Conservation (phyloP, 345 rosid genomes). For the Carallia pectinifolia region DNA sequence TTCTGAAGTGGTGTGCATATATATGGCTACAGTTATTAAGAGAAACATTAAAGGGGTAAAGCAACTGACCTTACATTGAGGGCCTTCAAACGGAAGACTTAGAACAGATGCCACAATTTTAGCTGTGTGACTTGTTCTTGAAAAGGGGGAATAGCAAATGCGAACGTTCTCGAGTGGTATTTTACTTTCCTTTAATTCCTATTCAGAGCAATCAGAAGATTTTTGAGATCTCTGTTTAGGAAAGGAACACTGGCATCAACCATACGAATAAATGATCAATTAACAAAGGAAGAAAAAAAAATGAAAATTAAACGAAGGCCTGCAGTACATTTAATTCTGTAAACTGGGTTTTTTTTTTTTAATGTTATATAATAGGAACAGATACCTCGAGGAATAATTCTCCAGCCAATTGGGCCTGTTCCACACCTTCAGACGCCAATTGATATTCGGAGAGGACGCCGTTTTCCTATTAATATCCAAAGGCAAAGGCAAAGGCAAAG, state of each 20-base stretch:
- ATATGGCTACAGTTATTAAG: not conserved
- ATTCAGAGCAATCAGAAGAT: not conserved
- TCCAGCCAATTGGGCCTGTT: constrained; percentile 76
- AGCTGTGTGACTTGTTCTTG: constrained; percentile 87
- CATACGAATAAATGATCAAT: too few species aligned
- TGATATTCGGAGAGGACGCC: constrained; percentile 61
- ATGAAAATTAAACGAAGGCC: not conserved
- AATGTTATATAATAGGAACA: not conserved
- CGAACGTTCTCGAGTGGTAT: constrained; percentile 58
- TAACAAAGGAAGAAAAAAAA: not conserved
- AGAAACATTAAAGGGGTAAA: not conserved
- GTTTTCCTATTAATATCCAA: constrained; percentile 51
- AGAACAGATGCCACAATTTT: constrained; percentile 62
- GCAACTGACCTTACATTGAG: constrained; percentile 65
- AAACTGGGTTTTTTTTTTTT: too few species aligned
- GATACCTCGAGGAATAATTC: constrained; percentile 63
- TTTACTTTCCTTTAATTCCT: constrained; percentile 66
- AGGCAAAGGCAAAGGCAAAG: not conserved
- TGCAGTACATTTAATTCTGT: too few species aligned
- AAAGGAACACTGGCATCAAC: too few species aligned
- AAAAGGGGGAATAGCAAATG: constrained; percentile 87
- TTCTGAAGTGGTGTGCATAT: not conserved
- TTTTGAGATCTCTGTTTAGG: too few species aligned
- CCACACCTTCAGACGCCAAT: constrained; percentile 66
- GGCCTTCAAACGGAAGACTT: constrained; percentile 62